Percentiles rank a stretch among this genome's conserved stretches.
Conservation (phyloP, 495 filamentous ascomycete genomes). For the Aspergillus homomorphus region DNA sequence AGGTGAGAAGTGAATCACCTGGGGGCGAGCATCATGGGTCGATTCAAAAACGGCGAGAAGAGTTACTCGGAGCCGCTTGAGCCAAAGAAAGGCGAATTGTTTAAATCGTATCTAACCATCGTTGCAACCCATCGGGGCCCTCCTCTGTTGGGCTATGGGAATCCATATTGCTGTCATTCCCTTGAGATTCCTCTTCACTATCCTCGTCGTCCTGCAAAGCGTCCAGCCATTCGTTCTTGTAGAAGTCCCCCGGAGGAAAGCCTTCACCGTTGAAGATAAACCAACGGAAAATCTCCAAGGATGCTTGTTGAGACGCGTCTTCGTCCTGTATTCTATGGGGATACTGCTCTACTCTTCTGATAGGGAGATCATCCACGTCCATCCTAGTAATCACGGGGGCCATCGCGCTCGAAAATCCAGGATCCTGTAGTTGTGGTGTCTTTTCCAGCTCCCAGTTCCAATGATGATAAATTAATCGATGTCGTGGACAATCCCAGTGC, state of each 20-base stretch:
- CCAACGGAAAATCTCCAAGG: slow-evolving; percentile 17
- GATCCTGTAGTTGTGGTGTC: slow-evolving; percentile 3
- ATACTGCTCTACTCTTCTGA: not conserved
- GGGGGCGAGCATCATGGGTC: no score
- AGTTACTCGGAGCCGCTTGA: no score
- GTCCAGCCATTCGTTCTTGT: slow-evolving; percentile 15
- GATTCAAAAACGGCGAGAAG: no score
- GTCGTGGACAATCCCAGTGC: slow-evolving; percentile 12
- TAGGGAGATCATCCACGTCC: not conserved
- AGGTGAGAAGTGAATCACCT: no score
- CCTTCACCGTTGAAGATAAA: slow-evolving; percentile 16
- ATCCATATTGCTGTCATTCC: not conserved
- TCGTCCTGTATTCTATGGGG: slow-evolving; percentile 8
- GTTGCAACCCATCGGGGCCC: not conserved
- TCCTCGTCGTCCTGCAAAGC: not conserved
- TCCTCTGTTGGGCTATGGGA: not conserved
- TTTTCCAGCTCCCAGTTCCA: slow-evolving; percentile 15
- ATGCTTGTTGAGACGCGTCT: slow-evolving; percentile 14
- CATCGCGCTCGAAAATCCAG: slow-evolving; percentile 6
- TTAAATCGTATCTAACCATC: not conserved
- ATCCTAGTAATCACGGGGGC: not conserved
- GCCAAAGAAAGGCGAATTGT: no score
- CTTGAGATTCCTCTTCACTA: not conserved
- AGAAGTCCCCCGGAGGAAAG: slow-evolving; percentile 13
- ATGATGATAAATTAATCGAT: slow-evolving; percentile 12